phyloP scores from a whole-genome alignment of 2,329 filamentous ascomycete genomes.

The Venturia aucupariae region DNA sequence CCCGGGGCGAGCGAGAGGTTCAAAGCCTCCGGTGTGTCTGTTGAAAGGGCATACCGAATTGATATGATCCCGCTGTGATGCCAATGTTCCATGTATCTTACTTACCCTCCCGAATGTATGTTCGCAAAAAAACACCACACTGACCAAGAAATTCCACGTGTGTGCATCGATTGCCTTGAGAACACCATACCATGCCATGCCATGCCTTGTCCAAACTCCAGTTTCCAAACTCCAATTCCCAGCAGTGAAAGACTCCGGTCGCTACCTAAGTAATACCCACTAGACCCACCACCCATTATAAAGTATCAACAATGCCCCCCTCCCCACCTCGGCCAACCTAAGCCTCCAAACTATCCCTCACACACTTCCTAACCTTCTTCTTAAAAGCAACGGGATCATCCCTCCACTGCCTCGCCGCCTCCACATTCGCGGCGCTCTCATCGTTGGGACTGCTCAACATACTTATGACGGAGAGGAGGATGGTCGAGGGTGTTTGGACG shows the following conservation, averaged over 20 bases:
- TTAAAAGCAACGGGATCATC: slow-evolving; percentile 74
- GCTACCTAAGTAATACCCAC: too few relatives aligned
- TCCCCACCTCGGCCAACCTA: not conserved
- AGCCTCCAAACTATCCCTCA: slow-evolving; percentile 55
- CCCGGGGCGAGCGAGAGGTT: too few relatives aligned
- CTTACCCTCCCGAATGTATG: too few relatives aligned
- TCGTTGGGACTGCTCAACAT: slow-evolving; percentile 90
- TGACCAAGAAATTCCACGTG: too few relatives aligned
- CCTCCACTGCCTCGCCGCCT: slow-evolving; percentile 80
- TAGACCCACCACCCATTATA: not conserved
- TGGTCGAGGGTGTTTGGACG: slow-evolving; percentile 91
- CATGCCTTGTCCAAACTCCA: not conserved
- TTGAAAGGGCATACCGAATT: not conserved
- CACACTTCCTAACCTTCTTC: slow-evolving; percentile 65
- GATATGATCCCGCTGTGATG: not conserved
- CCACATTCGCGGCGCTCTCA: slow-evolving; percentile 89
- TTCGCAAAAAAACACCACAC: too few relatives aligned
- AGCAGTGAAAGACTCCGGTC: too few relatives aligned
- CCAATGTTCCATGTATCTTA: not conserved
- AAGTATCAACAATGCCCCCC: not conserved
- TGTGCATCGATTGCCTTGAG: too few relatives aligned
- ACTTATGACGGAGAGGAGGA: slow-evolving; percentile 83
- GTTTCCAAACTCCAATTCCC: not conserved
- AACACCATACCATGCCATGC: not conserved
- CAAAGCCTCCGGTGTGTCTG: too few relatives aligned